These are phyloP conservation scores for Xerocomus cyaneibrunnescens DNA, from an alignment of 1,284 basidiomycete genomes.

Conservation along the genomic window DNA sequence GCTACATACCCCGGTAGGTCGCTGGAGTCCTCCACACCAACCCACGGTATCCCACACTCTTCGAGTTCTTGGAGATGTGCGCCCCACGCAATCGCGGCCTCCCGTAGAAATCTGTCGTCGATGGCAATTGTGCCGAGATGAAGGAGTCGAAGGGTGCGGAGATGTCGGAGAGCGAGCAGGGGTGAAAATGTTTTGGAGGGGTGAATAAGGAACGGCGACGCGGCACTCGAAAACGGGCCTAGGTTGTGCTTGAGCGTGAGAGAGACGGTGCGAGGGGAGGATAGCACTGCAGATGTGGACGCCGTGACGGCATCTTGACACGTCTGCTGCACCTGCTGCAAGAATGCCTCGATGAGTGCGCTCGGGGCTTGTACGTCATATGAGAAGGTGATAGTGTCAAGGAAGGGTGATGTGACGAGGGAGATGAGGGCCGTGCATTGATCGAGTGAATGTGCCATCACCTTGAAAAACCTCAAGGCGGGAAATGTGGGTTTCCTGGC, in stretches of 20 bases:
- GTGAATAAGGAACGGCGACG: conserved; percentile 26
- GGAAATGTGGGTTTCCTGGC: conserved; percentile 18
- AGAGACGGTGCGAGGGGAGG: conserved; percentile 9
- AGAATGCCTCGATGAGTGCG: conserved; percentile 26
- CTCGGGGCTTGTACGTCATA: conserved; percentile 32
- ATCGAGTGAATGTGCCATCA: conserved; percentile 25
- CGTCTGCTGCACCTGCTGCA: conserved; percentile 21
- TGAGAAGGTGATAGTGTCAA: conserved; percentile 24
- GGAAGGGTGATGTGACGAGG: conserved; percentile 23
- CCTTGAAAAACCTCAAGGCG: conserved; percentile 23
- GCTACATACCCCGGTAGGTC: conserved; percentile 11
- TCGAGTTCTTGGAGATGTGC: conserved; percentile 26
- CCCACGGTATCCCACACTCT: conserved; percentile 32
- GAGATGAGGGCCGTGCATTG: conserved; percentile 30
- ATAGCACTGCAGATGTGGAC: not conserved
- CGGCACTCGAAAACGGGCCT: conserved; percentile 15
- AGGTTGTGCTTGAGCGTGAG: conserved; percentile 33
- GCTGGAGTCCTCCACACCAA: conserved; percentile 18
- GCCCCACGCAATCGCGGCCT: conserved; percentile 30
- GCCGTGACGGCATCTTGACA: conserved; percentile 2
- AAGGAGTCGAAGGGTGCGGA: conserved; percentile 24
- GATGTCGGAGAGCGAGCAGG: conserved; percentile 20
- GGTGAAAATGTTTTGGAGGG: conserved; percentile 23
- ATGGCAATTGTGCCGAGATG: conserved; percentile 32
- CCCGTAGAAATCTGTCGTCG: conserved; percentile 26